A percentile compares a stretch with the other conserved stretches of the same genome.
Evolutionary conservation across 306 rosid genomes (phyloP).

Genomic region (Pterocarpus santalinus): DNA sequence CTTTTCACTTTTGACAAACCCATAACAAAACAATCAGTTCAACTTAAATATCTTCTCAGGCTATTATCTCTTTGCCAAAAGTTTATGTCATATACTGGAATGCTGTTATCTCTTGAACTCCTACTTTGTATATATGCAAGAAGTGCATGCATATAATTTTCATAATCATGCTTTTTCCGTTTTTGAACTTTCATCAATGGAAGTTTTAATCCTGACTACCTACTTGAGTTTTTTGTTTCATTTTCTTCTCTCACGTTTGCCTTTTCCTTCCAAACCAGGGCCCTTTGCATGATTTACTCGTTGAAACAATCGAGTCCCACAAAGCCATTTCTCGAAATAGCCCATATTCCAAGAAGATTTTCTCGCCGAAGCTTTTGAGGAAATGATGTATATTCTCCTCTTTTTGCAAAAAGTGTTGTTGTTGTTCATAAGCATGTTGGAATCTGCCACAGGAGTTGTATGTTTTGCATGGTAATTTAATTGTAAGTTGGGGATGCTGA

Average conservation of each 20-base stretch:
- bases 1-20: not conserved
- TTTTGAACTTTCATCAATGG: not conserved
- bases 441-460: constrained; percentile 22
- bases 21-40: not conserved
- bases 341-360: constrained; percentile 59
- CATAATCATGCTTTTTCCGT: not conserved
- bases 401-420: constrained; percentile 27
- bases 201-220: not conserved
- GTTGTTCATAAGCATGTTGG: constrained; percentile 21
- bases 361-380: constrained; percentile 58
- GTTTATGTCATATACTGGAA: not conserved
- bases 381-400: constrained; percentile 51
- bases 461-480: constrained; percentile 38
- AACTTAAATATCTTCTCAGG: constrained; percentile 21
- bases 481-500: constrained; percentile 45
- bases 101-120: not conserved
- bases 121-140: not conserved
- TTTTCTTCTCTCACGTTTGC: not conserved
- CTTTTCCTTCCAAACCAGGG: constrained; percentile 48
- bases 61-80: not conserved
- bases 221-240: not conserved
- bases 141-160: constrained; percentile 25
- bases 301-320: constrained; percentile 50
- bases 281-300: constrained; percentile 41
- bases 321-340: constrained; percentile 52